Base-by-base conservation (phyloP, 495 filamentous ascomycete species). In the Aspergillus ostianus region DNA sequence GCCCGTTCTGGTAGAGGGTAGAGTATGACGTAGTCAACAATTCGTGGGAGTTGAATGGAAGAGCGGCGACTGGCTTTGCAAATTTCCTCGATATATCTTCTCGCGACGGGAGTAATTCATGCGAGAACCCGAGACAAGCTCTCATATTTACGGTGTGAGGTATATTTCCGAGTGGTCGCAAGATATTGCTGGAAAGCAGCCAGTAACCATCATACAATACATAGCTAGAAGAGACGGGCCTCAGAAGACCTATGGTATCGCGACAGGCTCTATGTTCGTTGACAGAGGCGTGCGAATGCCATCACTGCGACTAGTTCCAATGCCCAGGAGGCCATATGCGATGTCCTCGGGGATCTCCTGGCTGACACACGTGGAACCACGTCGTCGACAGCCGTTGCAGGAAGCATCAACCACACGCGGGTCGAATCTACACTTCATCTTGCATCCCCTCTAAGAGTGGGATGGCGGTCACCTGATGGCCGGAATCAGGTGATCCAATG, bases 41-140 rank as follows among this genome's bases (percentile, higher is more conserved):
- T 27, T 67, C 55, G 45, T 63, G 53, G 49, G 60, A n/a, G n/a
- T n/a, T 61, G 12, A 62, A 59, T 45, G 53, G 50, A 45, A 50
- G 55, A 23, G 23, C 59, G 18, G 17, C 61, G 57, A 15, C 55
- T 47, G 36, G 60, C 49, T 13, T 61, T 56, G 48, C 36, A 48
- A 21, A 68, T 68, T 26, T 20, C 62, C n/a, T 47, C 47, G 44
- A 59, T 64, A 59, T 64, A 54, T 63, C 63, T 29, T 60, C 50
- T 41, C 23, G 20, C 13, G 63, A 60, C 26, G 63, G 66, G 21
- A 68, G 61, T 13, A 51, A 49, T n/a, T 51, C 44, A 29, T 60
- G 41, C 17, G 64, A 55, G 19, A 18, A 53, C 13, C 13, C 20
- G 66, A 47, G 63, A 68, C 10, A 65, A 52, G 13, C 51, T 59